These are phyloP conservation scores for Acmispon strigosus DNA, from an alignment of 306 rosid species.

Conservation along the genomic window DNA sequence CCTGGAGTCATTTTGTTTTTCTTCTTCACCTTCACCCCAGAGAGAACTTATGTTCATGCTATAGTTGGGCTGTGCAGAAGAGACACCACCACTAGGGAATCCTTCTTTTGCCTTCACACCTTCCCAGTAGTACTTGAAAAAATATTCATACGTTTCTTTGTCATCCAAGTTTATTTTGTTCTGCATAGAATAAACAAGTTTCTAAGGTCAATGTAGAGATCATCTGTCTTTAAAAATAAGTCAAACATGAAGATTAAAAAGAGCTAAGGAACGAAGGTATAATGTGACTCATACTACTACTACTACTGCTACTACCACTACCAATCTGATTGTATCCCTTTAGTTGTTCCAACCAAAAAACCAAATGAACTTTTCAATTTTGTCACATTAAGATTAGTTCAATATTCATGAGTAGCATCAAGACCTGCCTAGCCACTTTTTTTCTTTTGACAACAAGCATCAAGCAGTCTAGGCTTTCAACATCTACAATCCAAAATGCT, in stretches of 20 bases:
- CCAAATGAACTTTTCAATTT: neutral
- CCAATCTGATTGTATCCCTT: neutral
- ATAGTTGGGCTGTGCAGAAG: neutral
- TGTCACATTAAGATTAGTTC: neutral
- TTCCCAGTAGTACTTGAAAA: conserved; percentile 81
- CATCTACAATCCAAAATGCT: neutral
- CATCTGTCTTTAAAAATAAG: neutral
- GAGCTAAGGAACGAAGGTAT: neutral
- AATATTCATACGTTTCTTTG: conserved; percentile 51
- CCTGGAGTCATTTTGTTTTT: too few species aligned
- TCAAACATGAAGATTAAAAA: neutral
- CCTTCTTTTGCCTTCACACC: conserved; percentile 53
- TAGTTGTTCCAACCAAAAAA: neutral
- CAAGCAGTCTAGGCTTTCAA: neutral
- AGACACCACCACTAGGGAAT: conserved; percentile 27
- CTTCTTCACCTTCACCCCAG: too few species aligned
- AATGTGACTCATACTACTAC: neutral
- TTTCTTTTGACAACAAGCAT: neutral
- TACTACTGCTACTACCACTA: neutral
- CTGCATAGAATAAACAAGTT: conserved; percentile 35
- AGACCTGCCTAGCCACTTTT: neutral
- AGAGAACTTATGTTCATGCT: neutral
- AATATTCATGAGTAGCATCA: neutral
- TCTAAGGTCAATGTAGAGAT: neutral
- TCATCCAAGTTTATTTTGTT: conserved; percentile 42